Evolutionary conservation across 192 early-diverging fungal species (phyloP).

Genomic region (Spizellomyces sp.): DNA sequence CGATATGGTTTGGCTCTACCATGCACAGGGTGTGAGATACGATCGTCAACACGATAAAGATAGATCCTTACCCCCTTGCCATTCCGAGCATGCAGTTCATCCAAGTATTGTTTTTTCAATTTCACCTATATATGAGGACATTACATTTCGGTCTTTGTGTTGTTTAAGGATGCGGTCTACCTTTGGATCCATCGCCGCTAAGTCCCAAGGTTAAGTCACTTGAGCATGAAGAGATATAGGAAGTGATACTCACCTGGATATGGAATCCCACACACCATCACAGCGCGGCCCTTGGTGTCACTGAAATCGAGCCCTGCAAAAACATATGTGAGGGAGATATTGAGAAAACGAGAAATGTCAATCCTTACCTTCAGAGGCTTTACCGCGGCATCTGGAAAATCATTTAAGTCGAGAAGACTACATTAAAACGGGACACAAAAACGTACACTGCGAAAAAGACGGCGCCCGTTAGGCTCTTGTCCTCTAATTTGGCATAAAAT

Average conservation of each 20-base stretch:
- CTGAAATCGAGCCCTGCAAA: constrained; percentile 69
- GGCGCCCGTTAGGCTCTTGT: constrained; percentile 43
- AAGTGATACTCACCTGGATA: constrained; percentile 28
- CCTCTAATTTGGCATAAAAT: constrained; percentile 48
- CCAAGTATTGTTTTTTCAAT: constrained; percentile 50
- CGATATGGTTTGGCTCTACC: constrained; percentile 22
- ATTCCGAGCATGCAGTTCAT: constrained; percentile 29
- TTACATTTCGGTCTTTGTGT: no score
- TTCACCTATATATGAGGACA: constrained; percentile 11
- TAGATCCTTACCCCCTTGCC: neutral
- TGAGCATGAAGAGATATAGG: neutral
- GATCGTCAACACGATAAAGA: neutral
- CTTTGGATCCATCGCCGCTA: constrained; percentile 55
- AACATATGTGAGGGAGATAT: neutral
- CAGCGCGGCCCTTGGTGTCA: constrained; percentile 66
- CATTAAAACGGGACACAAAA: neutral
- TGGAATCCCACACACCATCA: constrained; percentile 67
- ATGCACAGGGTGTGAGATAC: neutral
- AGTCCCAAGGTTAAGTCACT: neutral
- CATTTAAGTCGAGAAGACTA: neutral
- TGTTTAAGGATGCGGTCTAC: neutral
- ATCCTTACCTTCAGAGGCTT: constrained; percentile 57
- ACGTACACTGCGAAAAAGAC: constrained; percentile 63
- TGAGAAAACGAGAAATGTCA: neutral
- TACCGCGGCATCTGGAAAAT: constrained; percentile 57